Base-by-base conservation (phyloP, 441 rosid genomes). In the Erodium trifolium region DNA sequence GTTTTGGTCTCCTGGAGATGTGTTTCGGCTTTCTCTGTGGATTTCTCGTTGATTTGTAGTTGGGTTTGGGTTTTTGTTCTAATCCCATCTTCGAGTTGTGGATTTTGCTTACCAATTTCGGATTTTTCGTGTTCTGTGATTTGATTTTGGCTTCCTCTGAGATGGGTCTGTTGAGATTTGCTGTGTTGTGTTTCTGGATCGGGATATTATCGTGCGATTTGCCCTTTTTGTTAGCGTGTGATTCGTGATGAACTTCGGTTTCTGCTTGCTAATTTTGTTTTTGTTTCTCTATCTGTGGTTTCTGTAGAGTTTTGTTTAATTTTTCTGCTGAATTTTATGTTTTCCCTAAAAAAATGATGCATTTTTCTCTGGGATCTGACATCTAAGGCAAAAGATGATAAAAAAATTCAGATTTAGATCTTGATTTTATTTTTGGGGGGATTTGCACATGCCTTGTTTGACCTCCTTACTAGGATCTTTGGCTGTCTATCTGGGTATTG, bases 151-250 rank as follows among this genome's bases (percentile, higher is more conserved):
- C 51, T 57, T 57, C 10, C 8, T 57, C 10, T 17, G 23, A 57
- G 23, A 18, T 57, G 27, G 29, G 63, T 57, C 63, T 57, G 63
- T 7, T 57, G 63, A 57, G 63, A 57, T 57, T 57, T 57, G 63
- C 62, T 17, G 11, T 7, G 27, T 57, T 16, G 27, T 5, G 63
- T 57, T 57, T 23, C 63, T 57, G 63, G 63, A 57, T 57, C 63
- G 63, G 27, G 37, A 34, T 34, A 3, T 34, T 34, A 34, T 34
- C 3, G 35, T 31, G 35, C 35, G 35, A 31, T 31, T 31, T 31
- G 35, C 3, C 35, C 35, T 31, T 31, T 31, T 31, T 31, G 62
- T 45, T 45, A 45, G 51, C 51, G 51, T 45, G 9, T 11, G 51
- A 12, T 45, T 45, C n/a, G 51, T 9, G 1, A 45, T 45, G 51